phyloP scores from a whole-genome alignment of 2,329 filamentous ascomycete genomes.

The Nigrospora osmanthi region DNA sequence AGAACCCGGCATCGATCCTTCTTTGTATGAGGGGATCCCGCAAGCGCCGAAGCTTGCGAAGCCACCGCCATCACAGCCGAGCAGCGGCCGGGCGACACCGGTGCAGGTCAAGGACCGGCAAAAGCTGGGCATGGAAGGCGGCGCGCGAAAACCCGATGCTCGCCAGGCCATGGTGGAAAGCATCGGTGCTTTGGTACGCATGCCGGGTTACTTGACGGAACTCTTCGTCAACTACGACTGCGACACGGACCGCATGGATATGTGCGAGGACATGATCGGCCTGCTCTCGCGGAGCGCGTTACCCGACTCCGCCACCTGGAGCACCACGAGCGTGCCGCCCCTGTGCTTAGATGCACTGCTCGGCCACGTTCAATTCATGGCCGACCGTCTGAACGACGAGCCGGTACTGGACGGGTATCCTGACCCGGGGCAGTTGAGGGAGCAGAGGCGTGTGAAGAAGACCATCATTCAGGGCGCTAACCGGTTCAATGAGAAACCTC shows the following conservation, averaged over 20 bases:
- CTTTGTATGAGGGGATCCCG: conserved; percentile 86
- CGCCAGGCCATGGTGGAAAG: conserved; percentile 98
- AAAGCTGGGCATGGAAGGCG: conserved; percentile 86
- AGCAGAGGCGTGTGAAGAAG: conserved; percentile 73
- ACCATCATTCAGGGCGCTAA: conserved; percentile 79
- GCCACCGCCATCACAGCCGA: conserved; percentile 60
- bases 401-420: conserved; percentile 59
- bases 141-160: conserved; percentile 85
- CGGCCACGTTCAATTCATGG: conserved; percentile 85
- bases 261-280: conserved; percentile 94
- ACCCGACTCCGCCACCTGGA: conserved; percentile 96
- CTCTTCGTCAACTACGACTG: conserved; percentile 98
- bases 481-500: conserved; percentile 94
- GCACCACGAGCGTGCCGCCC: conserved; percentile 94
- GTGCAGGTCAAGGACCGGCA: conserved; percentile 88
- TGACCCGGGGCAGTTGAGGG: conserved; percentile 54
- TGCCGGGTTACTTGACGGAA: conserved; percentile 91
- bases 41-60: conserved; percentile 85
- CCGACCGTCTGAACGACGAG: conserved; percentile 71
- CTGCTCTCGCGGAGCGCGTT: conserved; percentile 89
- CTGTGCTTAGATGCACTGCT: conserved; percentile 88
- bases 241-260: conserved; percentile 79
- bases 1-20: conserved; percentile 83
- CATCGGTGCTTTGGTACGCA: conserved; percentile 81
- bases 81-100: conserved; percentile 80